Conservation (phyloP, 495 filamentous ascomycete genomes). For the Penicillium alfredii region DNA sequence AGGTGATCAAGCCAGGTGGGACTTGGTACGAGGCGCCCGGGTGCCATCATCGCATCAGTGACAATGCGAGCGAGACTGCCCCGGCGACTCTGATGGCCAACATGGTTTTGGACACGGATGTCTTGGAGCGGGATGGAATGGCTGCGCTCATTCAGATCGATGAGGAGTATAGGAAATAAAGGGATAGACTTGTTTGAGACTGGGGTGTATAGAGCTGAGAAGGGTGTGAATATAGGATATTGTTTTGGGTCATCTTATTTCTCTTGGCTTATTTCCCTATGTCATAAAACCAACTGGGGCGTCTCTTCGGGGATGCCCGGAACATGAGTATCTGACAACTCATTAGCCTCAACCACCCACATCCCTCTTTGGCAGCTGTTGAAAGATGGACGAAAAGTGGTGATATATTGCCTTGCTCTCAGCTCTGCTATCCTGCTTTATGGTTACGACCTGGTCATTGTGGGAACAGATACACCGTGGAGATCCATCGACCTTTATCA, state of each 20-base stretch:
- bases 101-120: conserved; percentile 30
- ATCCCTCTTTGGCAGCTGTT: conserved; percentile 17
- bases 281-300: too few relatives aligned
- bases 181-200: too few relatives aligned
- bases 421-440: conserved; percentile 37
- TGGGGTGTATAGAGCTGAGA: too few relatives aligned
- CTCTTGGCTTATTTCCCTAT: too few relatives aligned
- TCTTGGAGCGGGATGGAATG: conserved; percentile 24
- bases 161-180: conserved; percentile 22
- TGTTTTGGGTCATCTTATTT: too few relatives aligned
- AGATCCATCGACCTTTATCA: conserved; percentile 17
- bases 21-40: conserved; percentile 40
- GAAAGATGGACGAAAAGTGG: conserved; percentile 19
- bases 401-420: conserved; percentile 26
- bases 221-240: too few relatives aligned
- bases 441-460: conserved; percentile 46
- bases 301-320: too few relatives aligned
- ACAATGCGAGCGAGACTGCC: conserved; percentile 33
- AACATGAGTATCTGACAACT: too few relatives aligned
- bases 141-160: conserved; percentile 27
- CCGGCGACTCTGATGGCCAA: conserved; percentile 24
- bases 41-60: conserved; percentile 39
- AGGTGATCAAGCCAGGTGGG: conserved; percentile 18
- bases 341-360: too few relatives aligned
- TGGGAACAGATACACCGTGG: conserved; percentile 28